Evolutionary conservation across 306 rosid species (phyloP).

Genomic region (Chamaecrista fasciculata): DNA sequence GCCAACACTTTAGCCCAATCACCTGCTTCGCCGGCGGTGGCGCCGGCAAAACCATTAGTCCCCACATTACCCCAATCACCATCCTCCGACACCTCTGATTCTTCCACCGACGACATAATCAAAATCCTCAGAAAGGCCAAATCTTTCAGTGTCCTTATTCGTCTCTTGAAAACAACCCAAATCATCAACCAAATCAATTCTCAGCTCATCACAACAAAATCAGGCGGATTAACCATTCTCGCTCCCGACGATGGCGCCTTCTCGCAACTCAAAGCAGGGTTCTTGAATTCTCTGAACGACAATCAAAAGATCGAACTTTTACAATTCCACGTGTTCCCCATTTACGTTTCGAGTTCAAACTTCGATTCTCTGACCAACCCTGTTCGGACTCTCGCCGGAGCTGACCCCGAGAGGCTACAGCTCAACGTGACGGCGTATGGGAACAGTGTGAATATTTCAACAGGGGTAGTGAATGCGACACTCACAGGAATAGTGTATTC

Average conservation of each 20-base stretch:
- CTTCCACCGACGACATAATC: slow-evolving; percentile 31
- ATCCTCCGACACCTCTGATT: slow-evolving; percentile 20
- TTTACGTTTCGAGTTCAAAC: slow-evolving; percentile 23
- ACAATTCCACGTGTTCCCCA: slow-evolving; percentile 34
- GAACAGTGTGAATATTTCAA: slow-evolving; percentile 49
- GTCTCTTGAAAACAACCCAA: slow-evolving; percentile 39
- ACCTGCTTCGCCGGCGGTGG: slow-evolving; percentile 22
- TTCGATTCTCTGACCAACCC: slow-evolving; percentile 33
- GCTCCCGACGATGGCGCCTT: slow-evolving; percentile 34
- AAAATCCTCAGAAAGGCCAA: slow-evolving; percentile 41
- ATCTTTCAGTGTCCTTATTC: slow-evolving; percentile 30
- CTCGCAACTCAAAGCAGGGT: slow-evolving; percentile 29
- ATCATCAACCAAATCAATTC: slow-evolving; percentile 43
- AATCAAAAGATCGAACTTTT: slow-evolving; percentile 32
- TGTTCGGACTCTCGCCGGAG: slow-evolving; percentile 34
- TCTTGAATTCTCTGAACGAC: slow-evolving; percentile 24
- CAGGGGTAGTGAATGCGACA: slow-evolving; percentile 59
- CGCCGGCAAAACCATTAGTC: slow-evolving; percentile 32
- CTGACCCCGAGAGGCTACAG: slow-evolving; percentile 30
- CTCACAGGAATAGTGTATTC: slow-evolving; percentile 46
- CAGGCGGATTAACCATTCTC: slow-evolving; percentile 32
- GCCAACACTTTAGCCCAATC: slow-evolving; percentile 20
- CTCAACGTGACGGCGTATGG: slow-evolving; percentile 49
- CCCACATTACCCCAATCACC: slow-evolving; percentile 37
- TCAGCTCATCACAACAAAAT: slow-evolving; percentile 41